Base-by-base conservation (phyloP, 768 basidiomycete genomes). In the Tulasnella calospora region DNA sequence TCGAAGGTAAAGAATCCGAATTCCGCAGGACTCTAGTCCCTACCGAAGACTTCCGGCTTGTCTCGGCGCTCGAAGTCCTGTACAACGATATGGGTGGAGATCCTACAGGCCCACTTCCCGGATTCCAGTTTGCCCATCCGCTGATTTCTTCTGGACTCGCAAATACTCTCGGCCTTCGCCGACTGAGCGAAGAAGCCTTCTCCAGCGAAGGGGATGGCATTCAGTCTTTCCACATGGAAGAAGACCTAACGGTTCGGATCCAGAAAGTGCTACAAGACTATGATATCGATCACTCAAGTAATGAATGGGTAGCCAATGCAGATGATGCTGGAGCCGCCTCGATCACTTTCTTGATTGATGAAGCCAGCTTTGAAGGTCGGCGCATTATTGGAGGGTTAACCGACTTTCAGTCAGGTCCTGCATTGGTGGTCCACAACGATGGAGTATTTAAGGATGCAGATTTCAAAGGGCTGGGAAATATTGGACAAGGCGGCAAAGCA, bases 311-410 rank as follows among this genome's bases (percentile, higher is more conserved):
- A 2, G 73, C 73, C 21, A 74, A 74, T 46, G 73, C 73, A 21
- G 73, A 46, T n/a, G 73, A 74, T 35, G 73, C 73, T 13, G 73
- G 35, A 35, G 73, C 73, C 21, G 4, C 41, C 33, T 21, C 21
- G 44, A 41, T 74, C n/a, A 55, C 41, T 30, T 74, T 74, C 41
- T 23, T 46, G 33, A 21, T 74, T 17, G 51, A 74, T 33, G 73
- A 74, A 46, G 44, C 73, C 27, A 46, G n/a, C 6, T 74, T 74
- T 40, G 27, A 79, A 27, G 46, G 87, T 21, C 74, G 89, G 19
- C 85, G 85, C 7, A 83, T 89, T 85, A 80, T 78, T 4, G 1
- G 4, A 10, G 57, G 57, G n/a, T n/a, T 61, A n/a, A 8, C 17
- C 9, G 70, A 80, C 1, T 55, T 55, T 33, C 73, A 74, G 21